phyloP scores from a whole-genome alignment of 2,329 filamentous ascomycete species.

The Ilyonectria mors-panacis region DNA sequence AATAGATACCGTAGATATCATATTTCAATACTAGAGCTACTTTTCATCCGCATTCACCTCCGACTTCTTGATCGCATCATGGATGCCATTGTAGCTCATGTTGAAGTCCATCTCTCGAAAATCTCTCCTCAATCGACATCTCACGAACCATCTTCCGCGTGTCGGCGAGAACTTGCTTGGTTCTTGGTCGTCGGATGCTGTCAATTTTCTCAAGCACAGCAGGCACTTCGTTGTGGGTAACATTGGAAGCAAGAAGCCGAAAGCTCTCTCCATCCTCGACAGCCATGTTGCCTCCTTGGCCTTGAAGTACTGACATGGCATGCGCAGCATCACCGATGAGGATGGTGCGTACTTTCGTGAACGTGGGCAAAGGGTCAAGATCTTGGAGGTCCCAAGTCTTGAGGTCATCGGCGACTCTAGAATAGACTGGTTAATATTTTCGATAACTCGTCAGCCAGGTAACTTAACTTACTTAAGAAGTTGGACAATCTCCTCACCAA shows the following conservation, averaged over 20 bases:
- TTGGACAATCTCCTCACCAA: slow-evolving; percentile 12
- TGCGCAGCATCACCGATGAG: slow-evolving; percentile 22
- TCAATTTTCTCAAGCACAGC: slow-evolving; percentile 11
- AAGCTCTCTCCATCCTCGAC: slow-evolving; percentile 28
- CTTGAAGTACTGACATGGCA: slow-evolving; percentile 16
- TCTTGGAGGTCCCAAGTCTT: slow-evolving; percentile 28
- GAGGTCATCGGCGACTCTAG: slow-evolving; percentile 18
- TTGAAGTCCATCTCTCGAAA: slow-evolving; percentile 29
- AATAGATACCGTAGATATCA: too few species aligned
- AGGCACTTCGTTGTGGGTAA: slow-evolving; percentile 6
- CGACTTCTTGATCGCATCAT: slow-evolving; percentile 9
- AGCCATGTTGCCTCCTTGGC: slow-evolving; percentile 22
- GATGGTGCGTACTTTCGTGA: slow-evolving; percentile 4
- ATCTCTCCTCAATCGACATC: slow-evolving; percentile 23
- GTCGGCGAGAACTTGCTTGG: slow-evolving; percentile 19
- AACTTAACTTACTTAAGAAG: slow-evolving; percentile 2
- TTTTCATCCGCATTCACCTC: not conserved
- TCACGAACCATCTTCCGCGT: slow-evolving; percentile 20
- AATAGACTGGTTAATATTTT: not conserved
- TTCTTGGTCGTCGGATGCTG: slow-evolving; percentile 9
- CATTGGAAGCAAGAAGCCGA: slow-evolving; percentile 8
- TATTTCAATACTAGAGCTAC: too few species aligned
- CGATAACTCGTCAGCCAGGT: too few species aligned
- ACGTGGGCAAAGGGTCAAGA: slow-evolving; percentile 16
- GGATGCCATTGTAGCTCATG: slow-evolving; percentile 21